Evolutionary conservation across 495 filamentous ascomycete genomes (phyloP), one percentile per base, ranked within the genome.

Genomic region (Ramalina intermedia): DNA sequence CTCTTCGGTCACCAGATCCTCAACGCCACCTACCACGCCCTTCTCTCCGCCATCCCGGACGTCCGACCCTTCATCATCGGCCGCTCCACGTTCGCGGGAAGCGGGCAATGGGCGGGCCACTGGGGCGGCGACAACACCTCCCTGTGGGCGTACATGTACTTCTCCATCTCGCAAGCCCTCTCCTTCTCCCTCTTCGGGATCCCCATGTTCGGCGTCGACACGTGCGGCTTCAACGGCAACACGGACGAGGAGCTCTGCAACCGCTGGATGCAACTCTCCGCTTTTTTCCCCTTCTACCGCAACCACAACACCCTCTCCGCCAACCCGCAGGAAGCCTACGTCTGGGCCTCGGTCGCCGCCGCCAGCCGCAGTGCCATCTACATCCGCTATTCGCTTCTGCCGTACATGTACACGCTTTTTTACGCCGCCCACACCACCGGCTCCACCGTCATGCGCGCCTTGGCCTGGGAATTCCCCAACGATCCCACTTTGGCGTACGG

Each of bases 271-370:
- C 81, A 86, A 61, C 72, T 93, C 1, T 74, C 70, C 1, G 85
- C 86, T 18, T 91, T 93, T 69, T 87, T 89, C 67, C 84, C 85
- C 5, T 93, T 91, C 67, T 94, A 89, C 62, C 75, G 85, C 3
- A 90, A 90, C 62, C 86, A 94, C 67, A 88, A 90, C 58, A 67
- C 66, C 3, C 65, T 81, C 17, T 68, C 68, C 2, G 73, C 81
- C 17, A 71, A 71, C 46, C 53, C 72, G 0, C 87, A 94, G 60
- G 87, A 94, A 61, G 80, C 84, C 0, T 94, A 87, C 58, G 52
- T 69, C 2, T 94, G 87, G 87, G 62, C 69, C 3, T 72, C 72
- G 1, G 85, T 90, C 1, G 73, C 73, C 6, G 73, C 79, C 2
- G 84, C 86, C 0, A 66, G 76, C 17, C 78, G 75, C 49, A 65